phyloP scores from a whole-genome alignment of 306 rosid species.

The Dalbergia oliveri region DNA sequence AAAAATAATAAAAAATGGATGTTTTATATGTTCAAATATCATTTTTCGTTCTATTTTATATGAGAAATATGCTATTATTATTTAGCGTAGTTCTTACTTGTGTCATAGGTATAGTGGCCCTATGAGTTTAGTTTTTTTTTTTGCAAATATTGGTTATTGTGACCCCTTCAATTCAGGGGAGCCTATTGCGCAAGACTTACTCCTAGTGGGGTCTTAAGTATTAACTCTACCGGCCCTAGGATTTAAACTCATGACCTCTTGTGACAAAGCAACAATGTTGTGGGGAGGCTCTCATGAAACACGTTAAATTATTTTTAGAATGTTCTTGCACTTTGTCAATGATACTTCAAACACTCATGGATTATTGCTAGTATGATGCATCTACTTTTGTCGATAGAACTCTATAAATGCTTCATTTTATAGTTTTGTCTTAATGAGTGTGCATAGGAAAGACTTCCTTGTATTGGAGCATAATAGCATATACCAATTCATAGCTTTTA shows the following conservation, averaged over 20 bases:
- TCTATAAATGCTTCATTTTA: not conserved
- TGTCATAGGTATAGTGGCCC: not conserved
- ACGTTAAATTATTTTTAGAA: not conserved
- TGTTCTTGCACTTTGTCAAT: not conserved
- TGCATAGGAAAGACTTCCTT: not conserved
- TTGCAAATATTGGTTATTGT: not conserved
- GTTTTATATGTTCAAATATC: too few relatives aligned
- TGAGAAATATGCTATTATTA: too few relatives aligned
- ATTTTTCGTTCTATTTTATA: too few relatives aligned
- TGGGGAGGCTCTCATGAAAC: too few relatives aligned
- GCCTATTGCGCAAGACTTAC: too few relatives aligned
- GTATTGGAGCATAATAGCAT: not conserved
- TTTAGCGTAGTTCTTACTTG: not conserved
- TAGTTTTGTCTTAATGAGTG: not conserved
- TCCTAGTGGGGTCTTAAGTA: too few relatives aligned
- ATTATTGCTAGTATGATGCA: not conserved
- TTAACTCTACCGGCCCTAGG: too few relatives aligned
- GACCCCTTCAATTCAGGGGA: not conserved
- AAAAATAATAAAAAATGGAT: too few relatives aligned
- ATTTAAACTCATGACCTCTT: too few relatives aligned
- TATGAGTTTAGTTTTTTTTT: not conserved
- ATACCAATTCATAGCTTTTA: not conserved
- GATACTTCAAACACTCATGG: not conserved
- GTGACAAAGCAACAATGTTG: too few relatives aligned
- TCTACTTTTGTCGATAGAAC: too few relatives aligned